Base-by-base conservation (phyloP, 768 basidiomycete species). In the Termitomyces titanicus region DNA sequence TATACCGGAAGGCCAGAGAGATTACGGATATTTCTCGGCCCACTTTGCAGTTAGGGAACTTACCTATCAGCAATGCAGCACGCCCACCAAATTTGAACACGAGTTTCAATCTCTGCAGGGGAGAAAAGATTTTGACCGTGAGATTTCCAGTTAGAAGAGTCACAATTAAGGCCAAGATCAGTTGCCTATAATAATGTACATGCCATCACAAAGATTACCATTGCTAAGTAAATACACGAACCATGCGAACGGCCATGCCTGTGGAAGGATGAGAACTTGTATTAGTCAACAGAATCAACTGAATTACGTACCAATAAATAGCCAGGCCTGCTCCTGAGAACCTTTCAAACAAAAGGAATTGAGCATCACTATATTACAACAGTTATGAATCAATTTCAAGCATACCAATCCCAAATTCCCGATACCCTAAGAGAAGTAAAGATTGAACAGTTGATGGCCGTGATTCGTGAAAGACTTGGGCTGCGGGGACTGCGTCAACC, bases 271-370 rank as follows among this genome's bases (percentile, higher is more conserved):
- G 51, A 51, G 44, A 43, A 34, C 33, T 17, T 46, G 37, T 39
- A 35, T 11, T 50, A 18, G 46, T 17, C 5, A 31, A 27, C 53
- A 22, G 55, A 35, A 49, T n/a, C 15, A 55, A 55, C 7, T n/a
- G n/a, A 10, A 47, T 44, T 54, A 55, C 69, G 43, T 54, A 86
- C 89, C 89, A 59, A 86, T 83, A 63, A 87, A 89, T 45, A 91
- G 76, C 93, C 93, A 95, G 1, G 88, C 89, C 65, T 89, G 86
- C 57, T 90, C 87, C 87, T 92, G 91, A 13, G 72, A 77, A 63
- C 89, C 78, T 74, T 44, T 18, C n/a, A n/a, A n/a, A n/a, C n/a
- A n/a, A 40, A 37, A 7, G 29, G 42, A 35, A n/a, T 50, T 56
- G 24, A 53, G 13, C 46, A 55, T 55, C 8, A 35, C 20, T 17